phyloP scores from a whole-genome alignment of 2,329 filamentous ascomycete species.

The Trichophyton verrucosum region DNA sequence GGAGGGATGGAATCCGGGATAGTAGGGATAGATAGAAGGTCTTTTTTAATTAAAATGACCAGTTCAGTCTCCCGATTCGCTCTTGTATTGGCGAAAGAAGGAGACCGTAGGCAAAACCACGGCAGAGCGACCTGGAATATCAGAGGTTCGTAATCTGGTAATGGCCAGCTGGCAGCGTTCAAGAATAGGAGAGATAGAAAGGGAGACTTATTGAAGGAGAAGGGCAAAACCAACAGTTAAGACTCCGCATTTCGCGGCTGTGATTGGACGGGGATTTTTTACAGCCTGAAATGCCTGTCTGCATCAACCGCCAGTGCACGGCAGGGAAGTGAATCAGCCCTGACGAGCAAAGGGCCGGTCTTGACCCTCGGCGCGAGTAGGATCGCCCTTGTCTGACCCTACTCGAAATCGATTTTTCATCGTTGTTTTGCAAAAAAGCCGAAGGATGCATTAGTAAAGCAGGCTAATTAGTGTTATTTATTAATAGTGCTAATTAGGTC shows the following conservation, averaged over 20 bases:
- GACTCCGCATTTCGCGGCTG: not conserved
- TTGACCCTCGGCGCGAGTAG: not conserved
- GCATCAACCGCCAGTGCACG: not conserved
- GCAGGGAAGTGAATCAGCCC: not conserved
- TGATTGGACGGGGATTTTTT: not conserved
- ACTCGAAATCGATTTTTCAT: not conserved
- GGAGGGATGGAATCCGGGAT: not conserved
- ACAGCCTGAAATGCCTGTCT: not conserved
- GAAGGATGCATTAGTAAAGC: not conserved
- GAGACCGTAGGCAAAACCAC: not conserved
- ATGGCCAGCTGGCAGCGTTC: not conserved
- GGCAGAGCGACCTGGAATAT: not conserved
- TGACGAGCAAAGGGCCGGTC: not conserved
- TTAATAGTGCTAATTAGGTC: not conserved
- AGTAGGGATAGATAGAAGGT: not conserved
- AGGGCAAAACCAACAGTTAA: not conserved
- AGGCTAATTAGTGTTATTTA: not conserved
- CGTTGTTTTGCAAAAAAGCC: not conserved
- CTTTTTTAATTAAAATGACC: not conserved
- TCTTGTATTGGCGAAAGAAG: not conserved
- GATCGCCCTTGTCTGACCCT: not conserved
- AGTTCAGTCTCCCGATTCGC: not conserved
- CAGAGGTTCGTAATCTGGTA: not conserved
- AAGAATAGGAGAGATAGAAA: not conserved
- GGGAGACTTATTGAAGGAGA: not conserved